Evolutionary conservation across 306 rosid genomes (phyloP), one percentile per base, ranked within the genome.

Genomic region (Cicer judaicum): DNA sequence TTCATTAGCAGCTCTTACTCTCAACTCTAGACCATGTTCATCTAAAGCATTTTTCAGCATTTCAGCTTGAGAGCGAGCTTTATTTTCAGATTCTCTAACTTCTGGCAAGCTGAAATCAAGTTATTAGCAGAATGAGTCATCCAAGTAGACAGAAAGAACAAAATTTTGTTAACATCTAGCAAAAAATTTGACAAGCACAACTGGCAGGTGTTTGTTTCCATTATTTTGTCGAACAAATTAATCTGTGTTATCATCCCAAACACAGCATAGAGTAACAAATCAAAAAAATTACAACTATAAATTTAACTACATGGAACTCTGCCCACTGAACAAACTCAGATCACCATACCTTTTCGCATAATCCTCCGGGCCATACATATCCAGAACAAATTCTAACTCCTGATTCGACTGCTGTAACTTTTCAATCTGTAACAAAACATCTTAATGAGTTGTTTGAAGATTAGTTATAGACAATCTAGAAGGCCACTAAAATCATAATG

Each of bases 1-100:
- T 88, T 94, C 98, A 74, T 87, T 83, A 60, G 98, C 98, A 80
- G 98, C 98, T 90, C 83, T 88, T 73, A 94, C 97, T 79, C 98
- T 86, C 79, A 94, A 81, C 82, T 91, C 97, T 49, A 94, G 81
- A 77, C 97, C 81, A 85, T 94, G 99, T 68, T 94, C 99, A 53
- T 91, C 97, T 75, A 92, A 86, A 73, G 99, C 97, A 81, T 82
- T 92, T 87, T 84, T 86, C 79, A 90, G 81, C 60, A 85, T 78
- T 65, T 85, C 91, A 65, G 93, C 95, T 79, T 90, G 99, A 66
- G 90, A 48, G 69, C 56, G 74, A 64, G 95, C 99, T 81, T 81
- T 88, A 68, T 84, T 78, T 77, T 91, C 96, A 78, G 99, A 91
- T 82, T 90, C 99, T 80, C 82, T 87, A 72, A 92, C 80, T 76